Conservation (phyloP, 2,329 filamentous ascomycete genomes). For the Knoxdaviesia capensis region DNA sequence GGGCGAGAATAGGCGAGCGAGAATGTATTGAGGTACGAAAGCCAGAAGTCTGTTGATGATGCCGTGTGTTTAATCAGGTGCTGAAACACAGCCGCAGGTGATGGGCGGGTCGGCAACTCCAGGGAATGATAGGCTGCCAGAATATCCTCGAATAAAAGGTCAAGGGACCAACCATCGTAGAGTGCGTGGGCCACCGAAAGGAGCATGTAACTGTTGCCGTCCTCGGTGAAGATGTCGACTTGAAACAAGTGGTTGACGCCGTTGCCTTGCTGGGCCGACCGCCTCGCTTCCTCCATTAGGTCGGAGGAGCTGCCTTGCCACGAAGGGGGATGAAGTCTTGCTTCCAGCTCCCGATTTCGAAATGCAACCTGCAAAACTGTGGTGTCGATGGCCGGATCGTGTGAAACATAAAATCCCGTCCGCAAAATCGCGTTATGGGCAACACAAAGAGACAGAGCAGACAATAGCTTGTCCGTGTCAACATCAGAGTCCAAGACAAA, state of each 20-base stretch:
- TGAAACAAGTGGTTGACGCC: constrained; percentile 25
- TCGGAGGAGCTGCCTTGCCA: neutral
- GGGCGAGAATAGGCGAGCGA: neutral
- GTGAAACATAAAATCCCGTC: constrained; percentile 49
- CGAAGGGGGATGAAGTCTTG: too few species aligned
- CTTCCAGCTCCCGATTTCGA: constrained; percentile 6
- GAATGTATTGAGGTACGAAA: constrained; percentile 31
- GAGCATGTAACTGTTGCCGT: constrained; percentile 21
- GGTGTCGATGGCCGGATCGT: constrained; percentile 32
- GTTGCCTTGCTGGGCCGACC: constrained; percentile 14
- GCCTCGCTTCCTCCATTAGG: constrained; percentile 16
- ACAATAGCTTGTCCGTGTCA: constrained; percentile 33
- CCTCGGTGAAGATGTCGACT: constrained; percentile 19
- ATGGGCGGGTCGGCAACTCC: constrained; percentile 18
- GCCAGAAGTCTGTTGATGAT: constrained; percentile 42
- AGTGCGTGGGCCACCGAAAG: constrained; percentile 70
- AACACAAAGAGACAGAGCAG: constrained; percentile 43
- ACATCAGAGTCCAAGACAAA: constrained; percentile 35
- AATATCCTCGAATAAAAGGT: constrained; percentile 53
- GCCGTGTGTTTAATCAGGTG: constrained; percentile 6
- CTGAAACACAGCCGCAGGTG: constrained; percentile 13
- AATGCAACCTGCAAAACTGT: constrained; percentile 29
- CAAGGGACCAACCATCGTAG: constrained; percentile 76
- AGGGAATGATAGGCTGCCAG: constrained; percentile 35
- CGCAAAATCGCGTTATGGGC: constrained; percentile 48